Conservation (phyloP, 1,139 yeast species). For the Lodderomyces metapsilosis region DNA sequence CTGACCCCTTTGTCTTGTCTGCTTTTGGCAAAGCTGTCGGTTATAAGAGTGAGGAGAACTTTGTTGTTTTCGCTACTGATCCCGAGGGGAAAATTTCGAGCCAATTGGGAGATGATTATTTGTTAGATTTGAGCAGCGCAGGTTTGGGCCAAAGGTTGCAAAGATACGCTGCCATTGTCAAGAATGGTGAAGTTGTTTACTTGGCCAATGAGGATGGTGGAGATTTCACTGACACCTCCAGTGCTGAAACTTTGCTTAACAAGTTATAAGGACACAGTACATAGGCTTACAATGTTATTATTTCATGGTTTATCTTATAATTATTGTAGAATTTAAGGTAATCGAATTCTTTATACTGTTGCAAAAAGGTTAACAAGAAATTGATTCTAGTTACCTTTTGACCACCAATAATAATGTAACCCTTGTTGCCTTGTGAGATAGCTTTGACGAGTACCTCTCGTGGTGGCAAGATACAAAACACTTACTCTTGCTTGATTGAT, state of each 20-base stretch:
- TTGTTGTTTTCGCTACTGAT: constrained; percentile 70
- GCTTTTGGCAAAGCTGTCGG: constrained; percentile 83
- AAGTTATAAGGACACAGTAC: too few relatives aligned
- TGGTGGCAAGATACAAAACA: too few relatives aligned
- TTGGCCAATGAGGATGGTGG: constrained; percentile 61
- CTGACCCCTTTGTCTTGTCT: constrained; percentile 76
- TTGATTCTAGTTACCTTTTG: too few relatives aligned
- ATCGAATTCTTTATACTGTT: too few relatives aligned
- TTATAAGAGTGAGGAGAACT: constrained; percentile 44
- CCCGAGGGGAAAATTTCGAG: constrained; percentile 51
- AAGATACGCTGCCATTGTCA: constrained; percentile 69
- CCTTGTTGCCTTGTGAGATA: too few relatives aligned
- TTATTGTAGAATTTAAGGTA: too few relatives aligned
- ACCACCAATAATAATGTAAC: too few relatives aligned
- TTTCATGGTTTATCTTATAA: too few relatives aligned
- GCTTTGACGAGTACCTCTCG: too few relatives aligned
- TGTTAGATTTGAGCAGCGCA: constrained; percentile 46
- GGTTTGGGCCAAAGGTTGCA: constrained; percentile 68
- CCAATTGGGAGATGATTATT: constrained; percentile 57
- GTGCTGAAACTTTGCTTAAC: constrained; percentile 54
- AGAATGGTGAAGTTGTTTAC: constrained; percentile 61
- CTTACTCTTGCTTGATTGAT: too few relatives aligned
- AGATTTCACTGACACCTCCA: constrained; percentile 59
- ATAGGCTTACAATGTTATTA: too few relatives aligned
- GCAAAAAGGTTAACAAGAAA: too few relatives aligned